Conservation (phyloP, 1,284 basidiomycete species). For the Phlebopus sp. region DNA sequence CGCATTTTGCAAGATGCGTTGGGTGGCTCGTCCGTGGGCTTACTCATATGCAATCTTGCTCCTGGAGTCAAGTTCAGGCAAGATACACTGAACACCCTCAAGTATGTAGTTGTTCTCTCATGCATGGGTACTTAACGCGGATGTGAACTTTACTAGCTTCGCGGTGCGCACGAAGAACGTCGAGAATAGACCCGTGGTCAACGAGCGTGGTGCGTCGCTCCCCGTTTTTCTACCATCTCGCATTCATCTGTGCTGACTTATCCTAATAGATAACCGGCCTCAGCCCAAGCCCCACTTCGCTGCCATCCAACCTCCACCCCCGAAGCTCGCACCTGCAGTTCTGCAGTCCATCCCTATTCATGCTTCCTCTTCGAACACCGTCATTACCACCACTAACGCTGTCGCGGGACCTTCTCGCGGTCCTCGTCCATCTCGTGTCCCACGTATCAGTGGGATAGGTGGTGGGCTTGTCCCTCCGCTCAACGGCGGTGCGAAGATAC, state of each 20-base stretch:
- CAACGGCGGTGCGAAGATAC: conserved; percentile 10
- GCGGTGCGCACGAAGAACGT: conserved; percentile 77
- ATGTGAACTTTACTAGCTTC: conserved; percentile 47
- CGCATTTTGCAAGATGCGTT: conserved; percentile 82
- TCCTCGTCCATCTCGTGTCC: conserved; percentile 34
- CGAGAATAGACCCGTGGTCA: conserved; percentile 73
- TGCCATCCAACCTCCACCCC: conserved; percentile 48
- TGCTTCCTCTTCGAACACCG: conserved; percentile 8
- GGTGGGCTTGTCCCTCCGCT: conserved; percentile 21
- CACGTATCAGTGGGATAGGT: conserved; percentile 31
- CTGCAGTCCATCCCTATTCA: conserved; percentile 26
- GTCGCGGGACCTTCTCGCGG: conserved; percentile 31
- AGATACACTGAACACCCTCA: conserved; percentile 82
- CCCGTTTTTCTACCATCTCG: background rate
- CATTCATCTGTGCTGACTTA: conserved; percentile 5
- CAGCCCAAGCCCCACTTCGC: conserved; percentile 57
- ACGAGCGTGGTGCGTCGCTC: conserved; percentile 58
- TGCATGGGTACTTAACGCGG: conserved; percentile 4
- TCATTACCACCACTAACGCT: conserved; percentile 10
- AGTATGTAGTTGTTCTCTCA: conserved; percentile 44
- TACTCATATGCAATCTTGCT: conserved; percentile 82
- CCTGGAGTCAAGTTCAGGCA: conserved; percentile 76
- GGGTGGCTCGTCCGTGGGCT: conserved; percentile 70
- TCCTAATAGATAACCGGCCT: conserved; percentile 49
- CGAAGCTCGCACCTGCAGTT: conserved; percentile 45